Conservation (phyloP, 192 early-diverging fungal genomes). For the Radiomyces spectabilis region DNA sequence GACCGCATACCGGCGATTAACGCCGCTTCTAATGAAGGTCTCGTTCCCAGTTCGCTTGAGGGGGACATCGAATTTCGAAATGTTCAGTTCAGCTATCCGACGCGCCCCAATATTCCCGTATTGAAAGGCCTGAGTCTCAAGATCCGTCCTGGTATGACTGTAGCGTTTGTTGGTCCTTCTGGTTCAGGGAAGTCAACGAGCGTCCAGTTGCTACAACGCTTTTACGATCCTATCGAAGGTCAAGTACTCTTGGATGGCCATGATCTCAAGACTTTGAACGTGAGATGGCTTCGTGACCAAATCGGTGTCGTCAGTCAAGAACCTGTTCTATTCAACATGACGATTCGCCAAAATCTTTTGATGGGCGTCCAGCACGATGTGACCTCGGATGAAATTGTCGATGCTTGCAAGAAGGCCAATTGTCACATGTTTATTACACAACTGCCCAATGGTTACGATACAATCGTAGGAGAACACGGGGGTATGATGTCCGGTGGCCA, state of each 20-base stretch:
- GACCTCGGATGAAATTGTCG: conserved; percentile 43
- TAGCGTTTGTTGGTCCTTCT: conserved; percentile 80
- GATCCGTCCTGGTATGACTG: conserved; percentile 64
- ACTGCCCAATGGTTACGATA: conserved; percentile 77
- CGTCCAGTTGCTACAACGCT: conserved; percentile 74
- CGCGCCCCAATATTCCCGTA: conserved; percentile 69
- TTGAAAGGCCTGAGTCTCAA: conserved; percentile 62
- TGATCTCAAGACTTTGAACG: conserved; percentile 64
- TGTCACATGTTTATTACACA: conserved; percentile 68
- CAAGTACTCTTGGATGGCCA: conserved; percentile 61
- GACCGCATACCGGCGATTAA: conserved; percentile 78
- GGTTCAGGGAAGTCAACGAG: conserved; percentile 86
- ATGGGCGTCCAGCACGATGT: conserved; percentile 47
- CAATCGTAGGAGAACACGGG: conserved; percentile 80
- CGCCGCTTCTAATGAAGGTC: conserved; percentile 34
- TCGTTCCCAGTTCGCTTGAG: conserved; percentile 30
- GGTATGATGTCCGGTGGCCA: conserved; percentile 86
- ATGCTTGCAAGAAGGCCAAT: conserved; percentile 62
- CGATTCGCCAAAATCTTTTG: conserved; percentile 75
- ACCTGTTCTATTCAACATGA: conserved; percentile 72
- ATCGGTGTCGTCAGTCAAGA: conserved; percentile 89
- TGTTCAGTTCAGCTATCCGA: conserved; percentile 78
- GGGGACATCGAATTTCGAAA: conserved; percentile 67
- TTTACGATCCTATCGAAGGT: conserved; percentile 61
- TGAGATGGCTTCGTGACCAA: conserved; percentile 73